Base-by-base conservation (phyloP, 208 protist genomes). In the Crithidia brevicula region DNA sequence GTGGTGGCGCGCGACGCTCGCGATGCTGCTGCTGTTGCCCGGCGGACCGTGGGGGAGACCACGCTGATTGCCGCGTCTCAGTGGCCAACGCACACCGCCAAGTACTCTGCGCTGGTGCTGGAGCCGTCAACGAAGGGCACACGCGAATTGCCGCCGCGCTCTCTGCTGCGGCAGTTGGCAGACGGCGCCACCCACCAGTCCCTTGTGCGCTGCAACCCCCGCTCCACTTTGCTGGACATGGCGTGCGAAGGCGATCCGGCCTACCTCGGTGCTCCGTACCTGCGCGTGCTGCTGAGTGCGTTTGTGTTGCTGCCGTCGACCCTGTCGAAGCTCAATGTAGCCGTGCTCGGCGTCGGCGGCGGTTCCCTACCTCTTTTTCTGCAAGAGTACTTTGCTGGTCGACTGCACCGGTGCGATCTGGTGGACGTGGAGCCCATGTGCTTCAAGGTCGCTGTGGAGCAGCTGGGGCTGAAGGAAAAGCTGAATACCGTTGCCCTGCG, bases 121-220 rank as follows among this genome's bases (percentile, higher is more conserved):
- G 82, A 86, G 74, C 79, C 90, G n/a, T 64, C 61, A 15, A 30
- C 61, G n/a, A 38, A 16, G 2, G 25, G 18, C 15, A 25, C 1
- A 4, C 22, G 25, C 22, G 43, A 56, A 13, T 22, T 47, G 36
- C 20, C 31, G 31, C 61, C 70, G 36, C 62, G 54, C 23, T 70
- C 67, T 36, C 46, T 75, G 28, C 71, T 94, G 42, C 84, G 74
- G 1, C 60, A 69, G 43, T 56, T 91, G 11, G 76, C 78, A 0
- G 86, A 96, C 65, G 47, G 65, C n/a, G 75, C 79, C 20, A 96
- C 91, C 15, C 77, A 92, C 52, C 91, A 96, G 57, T 91, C 91
- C 1, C 75, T 96, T 34, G 77, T 92, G 34, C 81, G 85, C 42
- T 96, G 91, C 77, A 79, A 84, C 51, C 77, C 85, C 11, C 74